Percentiles rank a stretch among this genome's conserved stretches.
Evolutionary conservation across 2,329 filamentous ascomycete genomes (phyloP).

Genomic region (Bipolaris victoriae): DNA sequence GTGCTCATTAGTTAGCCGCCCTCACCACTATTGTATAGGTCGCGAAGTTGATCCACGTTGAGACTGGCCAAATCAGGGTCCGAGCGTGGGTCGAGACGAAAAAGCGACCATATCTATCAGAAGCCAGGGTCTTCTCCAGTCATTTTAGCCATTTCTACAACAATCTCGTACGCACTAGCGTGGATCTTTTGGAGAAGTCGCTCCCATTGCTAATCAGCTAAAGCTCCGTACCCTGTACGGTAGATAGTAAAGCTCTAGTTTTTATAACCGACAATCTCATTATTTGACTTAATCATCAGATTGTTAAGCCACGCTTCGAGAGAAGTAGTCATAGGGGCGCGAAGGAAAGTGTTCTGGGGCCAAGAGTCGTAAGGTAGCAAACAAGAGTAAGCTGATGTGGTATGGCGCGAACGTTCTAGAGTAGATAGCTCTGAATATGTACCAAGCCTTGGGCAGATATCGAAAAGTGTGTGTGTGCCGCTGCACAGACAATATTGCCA

Average conservation of each 20-base stretch:
- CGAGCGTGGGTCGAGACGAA: slow-evolving; percentile 22
- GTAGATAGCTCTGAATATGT: too few relatives aligned
- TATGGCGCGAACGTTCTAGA: too few relatives aligned
- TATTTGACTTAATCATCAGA: not conserved
- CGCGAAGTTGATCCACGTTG: slow-evolving; percentile 20
- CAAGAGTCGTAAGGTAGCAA: too few relatives aligned
- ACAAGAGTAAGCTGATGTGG: too few relatives aligned
- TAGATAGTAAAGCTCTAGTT: slow-evolving; percentile 28
- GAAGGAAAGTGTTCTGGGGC: too few relatives aligned
- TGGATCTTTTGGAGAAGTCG: slow-evolving; percentile 19
- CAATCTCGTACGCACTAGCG: slow-evolving; percentile 1
- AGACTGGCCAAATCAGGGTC: slow-evolving; percentile 17
- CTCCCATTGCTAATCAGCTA: slow-evolving; percentile 22
- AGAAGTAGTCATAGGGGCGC: too few relatives aligned
- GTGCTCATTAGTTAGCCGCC: slow-evolving; percentile 19
- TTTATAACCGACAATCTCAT: not conserved
- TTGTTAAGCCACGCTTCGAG: too few relatives aligned
- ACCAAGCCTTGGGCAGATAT: too few relatives aligned
- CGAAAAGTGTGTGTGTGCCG: too few relatives aligned
- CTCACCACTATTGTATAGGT: slow-evolving; percentile 16
- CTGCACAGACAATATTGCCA: too few relatives aligned
- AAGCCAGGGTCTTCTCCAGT: slow-evolving; percentile 11
- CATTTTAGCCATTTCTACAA: not conserved
- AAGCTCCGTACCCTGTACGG: slow-evolving; percentile 18
- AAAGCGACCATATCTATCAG: slow-evolving; percentile 17